Conservation (phyloP, 129 eudicot genomes). For the Flaveria linearis region DNA sequence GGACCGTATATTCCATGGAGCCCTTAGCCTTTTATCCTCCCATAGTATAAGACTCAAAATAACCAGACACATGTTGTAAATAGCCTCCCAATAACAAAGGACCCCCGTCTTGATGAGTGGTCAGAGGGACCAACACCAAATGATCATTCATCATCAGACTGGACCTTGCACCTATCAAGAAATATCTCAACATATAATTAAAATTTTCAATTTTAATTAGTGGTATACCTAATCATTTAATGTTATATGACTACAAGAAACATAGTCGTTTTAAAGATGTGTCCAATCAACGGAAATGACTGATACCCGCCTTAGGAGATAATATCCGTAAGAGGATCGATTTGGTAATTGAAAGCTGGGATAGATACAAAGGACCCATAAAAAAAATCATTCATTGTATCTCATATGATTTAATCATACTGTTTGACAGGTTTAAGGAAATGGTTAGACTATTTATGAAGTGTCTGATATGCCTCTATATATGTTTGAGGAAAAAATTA, state of each 20-base stretch:
- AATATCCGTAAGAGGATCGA: too few relatives aligned
- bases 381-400: too few relatives aligned
- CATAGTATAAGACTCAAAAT: slow-evolving; percentile 1
- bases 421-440: too few relatives aligned
- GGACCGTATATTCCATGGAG: background rate
- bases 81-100: background rate
- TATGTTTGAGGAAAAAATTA: too few relatives aligned
- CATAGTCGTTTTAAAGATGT: background rate
- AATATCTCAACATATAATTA: slow-evolving; percentile 7
- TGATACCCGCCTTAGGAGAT: background rate
- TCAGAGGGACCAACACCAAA: background rate
- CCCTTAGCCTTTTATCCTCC: slow-evolving; percentile 18
- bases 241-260: background rate
- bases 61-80: slow-evolving; percentile 14
- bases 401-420: too few relatives aligned
- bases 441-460: too few relatives aligned
- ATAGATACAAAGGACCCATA: background rate
- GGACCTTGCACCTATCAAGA: slow-evolving; percentile 13
- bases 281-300: background rate
- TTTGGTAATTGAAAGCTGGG: too few relatives aligned
- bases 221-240: background rate
- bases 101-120: slow-evolving; percentile 5
- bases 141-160: slow-evolving; percentile 8
- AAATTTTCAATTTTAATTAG: background rate
- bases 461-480: too few relatives aligned